Evolutionary conservation across 352 stramenopile species (phyloP).

Genomic region (Phytopythium vexans): DNA sequence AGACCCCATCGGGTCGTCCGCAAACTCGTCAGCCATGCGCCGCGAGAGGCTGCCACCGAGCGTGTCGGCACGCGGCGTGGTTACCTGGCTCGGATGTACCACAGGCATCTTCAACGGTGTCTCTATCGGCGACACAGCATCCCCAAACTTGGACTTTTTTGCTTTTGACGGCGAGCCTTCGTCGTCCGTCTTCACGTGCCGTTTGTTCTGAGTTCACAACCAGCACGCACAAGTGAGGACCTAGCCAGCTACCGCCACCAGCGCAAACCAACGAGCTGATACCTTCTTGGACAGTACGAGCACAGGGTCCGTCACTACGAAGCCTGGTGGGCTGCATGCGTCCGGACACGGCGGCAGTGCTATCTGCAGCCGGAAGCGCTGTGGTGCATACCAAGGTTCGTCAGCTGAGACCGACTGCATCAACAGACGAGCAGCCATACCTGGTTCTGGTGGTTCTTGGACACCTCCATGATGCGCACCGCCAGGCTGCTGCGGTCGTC

Average conservation of each 20-base stretch:
- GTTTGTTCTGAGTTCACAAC: slow-evolving; percentile 52
- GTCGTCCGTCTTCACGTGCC: slow-evolving; percentile 41
- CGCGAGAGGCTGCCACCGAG: slow-evolving; percentile 4
- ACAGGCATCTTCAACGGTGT: too few relatives aligned
- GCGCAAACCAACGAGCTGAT: background rate
- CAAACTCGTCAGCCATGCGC: background rate
- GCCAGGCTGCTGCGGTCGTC: slow-evolving; percentile 43
- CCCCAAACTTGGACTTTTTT: slow-evolving; percentile 45
- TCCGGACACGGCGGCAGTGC: slow-evolving; percentile 37
- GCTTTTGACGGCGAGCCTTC: slow-evolving; percentile 30
- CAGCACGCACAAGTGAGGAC: background rate
- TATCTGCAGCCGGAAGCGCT: slow-evolving; percentile 65
- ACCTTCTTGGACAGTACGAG: slow-evolving; percentile 75
- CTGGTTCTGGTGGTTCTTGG: slow-evolving; percentile 85
- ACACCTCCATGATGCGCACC: slow-evolving; percentile 77
- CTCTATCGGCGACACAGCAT: slow-evolving; percentile 5
- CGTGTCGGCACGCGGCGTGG: too few relatives aligned
- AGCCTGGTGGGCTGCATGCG: slow-evolving; percentile 10
- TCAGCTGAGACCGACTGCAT: background rate
- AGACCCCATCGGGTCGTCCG: slow-evolving; percentile 4
- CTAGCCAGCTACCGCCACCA: background rate
- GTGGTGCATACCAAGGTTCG: slow-evolving; percentile 1
- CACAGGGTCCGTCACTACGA: slow-evolving; percentile 45
- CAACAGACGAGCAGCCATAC: slow-evolving; percentile 10
- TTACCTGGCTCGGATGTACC: too few relatives aligned